phyloP scores from a whole-genome alignment of 2,329 filamentous ascomycete genomes.

The Cercospora sojina region DNA sequence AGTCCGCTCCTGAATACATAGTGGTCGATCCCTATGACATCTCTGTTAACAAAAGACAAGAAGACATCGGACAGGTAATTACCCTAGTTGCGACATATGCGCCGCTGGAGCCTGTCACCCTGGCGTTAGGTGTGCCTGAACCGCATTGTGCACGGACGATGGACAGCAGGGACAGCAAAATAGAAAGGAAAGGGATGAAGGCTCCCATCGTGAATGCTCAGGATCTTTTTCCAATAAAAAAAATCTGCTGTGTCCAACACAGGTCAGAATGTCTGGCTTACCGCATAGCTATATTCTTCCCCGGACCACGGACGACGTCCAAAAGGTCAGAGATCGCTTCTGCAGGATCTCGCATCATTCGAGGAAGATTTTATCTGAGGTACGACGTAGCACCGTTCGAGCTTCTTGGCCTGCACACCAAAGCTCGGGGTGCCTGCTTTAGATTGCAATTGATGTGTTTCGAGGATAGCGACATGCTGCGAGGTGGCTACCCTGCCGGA shows the following conservation, averaged over 20 bases:
- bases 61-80: background rate
- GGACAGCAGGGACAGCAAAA: conserved; percentile 1
- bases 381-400: background rate
- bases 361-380: conserved; percentile 1
- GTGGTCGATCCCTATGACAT: conserved; percentile 40
- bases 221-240: background rate
- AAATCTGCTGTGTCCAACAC: background rate
- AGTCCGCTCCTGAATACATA: conserved; percentile 56
- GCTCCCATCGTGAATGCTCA: background rate
- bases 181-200: background rate
- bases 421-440: background rate
- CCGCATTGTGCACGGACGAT: conserved; percentile 44
- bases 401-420: background rate
- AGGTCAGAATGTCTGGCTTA: background rate
- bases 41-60: background rate
- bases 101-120: conserved; percentile 49
- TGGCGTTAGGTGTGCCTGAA: conserved; percentile 48
- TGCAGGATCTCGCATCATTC: background rate
- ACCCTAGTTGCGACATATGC: conserved; percentile 46
- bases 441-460: background rate
- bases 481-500: background rate
- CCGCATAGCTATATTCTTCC: background rate
- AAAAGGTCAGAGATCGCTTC: background rate
- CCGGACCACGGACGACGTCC: background rate
- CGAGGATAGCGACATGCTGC: background rate